Conservation (phyloP, 1,284 basidiomycete genomes). For the Ganoderma lingzhi region DNA sequence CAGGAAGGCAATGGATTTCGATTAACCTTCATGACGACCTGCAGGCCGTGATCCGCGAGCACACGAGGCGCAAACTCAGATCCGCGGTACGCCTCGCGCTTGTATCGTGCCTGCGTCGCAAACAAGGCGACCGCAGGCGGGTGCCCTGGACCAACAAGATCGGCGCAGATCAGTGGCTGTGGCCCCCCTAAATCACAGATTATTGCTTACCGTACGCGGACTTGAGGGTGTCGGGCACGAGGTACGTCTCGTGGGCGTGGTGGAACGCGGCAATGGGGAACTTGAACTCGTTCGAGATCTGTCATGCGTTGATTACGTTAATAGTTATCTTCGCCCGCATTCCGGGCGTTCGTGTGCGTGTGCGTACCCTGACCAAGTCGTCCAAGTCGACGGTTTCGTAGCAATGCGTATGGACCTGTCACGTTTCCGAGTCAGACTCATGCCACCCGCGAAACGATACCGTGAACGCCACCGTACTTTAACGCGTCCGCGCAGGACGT, state of each 20-base stretch:
- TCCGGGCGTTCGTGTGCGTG: not conserved
- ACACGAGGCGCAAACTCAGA: conserved; percentile 88
- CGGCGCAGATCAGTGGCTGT: conserved; percentile 13
- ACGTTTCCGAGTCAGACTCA: not conserved
- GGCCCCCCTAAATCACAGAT: conserved; percentile 75
- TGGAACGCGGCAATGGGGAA: conserved; percentile 87
- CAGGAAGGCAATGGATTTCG: not conserved
- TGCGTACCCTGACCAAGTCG: conserved; percentile 66
- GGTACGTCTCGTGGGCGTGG: conserved; percentile 88
- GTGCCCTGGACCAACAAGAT: conserved; percentile 32
- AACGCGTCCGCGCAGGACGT: conserved; percentile 84
- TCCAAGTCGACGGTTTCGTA: conserved; percentile 50
- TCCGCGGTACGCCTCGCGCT: conserved; percentile 86
- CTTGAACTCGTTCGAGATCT: conserved; percentile 82
- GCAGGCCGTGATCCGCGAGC: conserved; percentile 76
- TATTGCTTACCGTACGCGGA: conserved; percentile 57
- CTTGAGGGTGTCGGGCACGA: conserved; percentile 85
- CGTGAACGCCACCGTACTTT: conserved; percentile 53
- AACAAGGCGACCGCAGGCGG: conserved; percentile 85
- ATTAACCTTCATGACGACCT: conserved; percentile 80
- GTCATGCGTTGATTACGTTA: not conserved
- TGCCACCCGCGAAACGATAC: not conserved
- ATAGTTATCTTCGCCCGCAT: not conserved
- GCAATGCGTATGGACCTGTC: conserved; percentile 80
- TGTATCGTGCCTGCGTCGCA: conserved; percentile 67